A percentile compares a stretch with the other conserved stretches of the same genome.
Conservation (phyloP, 208 protist species). For the Trypanosoma scelopori region DNA sequence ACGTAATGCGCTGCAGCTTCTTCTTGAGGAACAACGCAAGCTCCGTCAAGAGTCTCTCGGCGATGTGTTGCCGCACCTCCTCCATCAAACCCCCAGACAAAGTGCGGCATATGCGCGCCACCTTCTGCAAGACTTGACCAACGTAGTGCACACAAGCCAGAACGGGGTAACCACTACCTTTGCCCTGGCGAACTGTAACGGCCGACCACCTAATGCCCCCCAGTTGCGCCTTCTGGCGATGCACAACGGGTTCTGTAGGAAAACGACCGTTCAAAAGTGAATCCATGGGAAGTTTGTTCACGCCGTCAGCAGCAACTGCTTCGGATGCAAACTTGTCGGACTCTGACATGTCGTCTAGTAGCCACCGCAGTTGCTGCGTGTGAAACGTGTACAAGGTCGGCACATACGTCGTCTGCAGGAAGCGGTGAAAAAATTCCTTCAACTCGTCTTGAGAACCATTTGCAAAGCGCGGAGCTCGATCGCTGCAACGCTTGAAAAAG, state of each 20-base stretch:
- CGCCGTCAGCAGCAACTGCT: not conserved
- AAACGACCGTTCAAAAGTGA: not conserved
- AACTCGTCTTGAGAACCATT: constrained; percentile 44
- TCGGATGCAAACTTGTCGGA: constrained; percentile 15
- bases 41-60: constrained; percentile 66
- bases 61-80: constrained; percentile 57
- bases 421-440: constrained; percentile 64
- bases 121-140: constrained; percentile 66
- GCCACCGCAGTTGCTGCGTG: constrained; percentile 54
- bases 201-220: constrained; percentile 53
- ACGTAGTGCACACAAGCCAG: constrained; percentile 79
- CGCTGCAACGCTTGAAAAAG: constrained; percentile 66
- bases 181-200: constrained; percentile 27
- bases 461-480: constrained; percentile 50
- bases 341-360: constrained; percentile 56
- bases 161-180: constrained; percentile 45
- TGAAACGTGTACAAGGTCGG: constrained; percentile 71
- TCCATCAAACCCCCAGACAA: constrained; percentile 59
- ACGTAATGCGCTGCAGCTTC: constrained; percentile 59
- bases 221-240: constrained; percentile 14
- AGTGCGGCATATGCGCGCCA: constrained; percentile 42
- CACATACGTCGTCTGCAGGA: constrained; percentile 67
- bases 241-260: constrained; percentile 9
- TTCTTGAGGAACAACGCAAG: constrained; percentile 67
- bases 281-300: not conserved